These are phyloP conservation scores for Neurospora sp. DNA, from an alignment of 495 filamentous ascomycete genomes.

Conservation along the genomic window DNA sequence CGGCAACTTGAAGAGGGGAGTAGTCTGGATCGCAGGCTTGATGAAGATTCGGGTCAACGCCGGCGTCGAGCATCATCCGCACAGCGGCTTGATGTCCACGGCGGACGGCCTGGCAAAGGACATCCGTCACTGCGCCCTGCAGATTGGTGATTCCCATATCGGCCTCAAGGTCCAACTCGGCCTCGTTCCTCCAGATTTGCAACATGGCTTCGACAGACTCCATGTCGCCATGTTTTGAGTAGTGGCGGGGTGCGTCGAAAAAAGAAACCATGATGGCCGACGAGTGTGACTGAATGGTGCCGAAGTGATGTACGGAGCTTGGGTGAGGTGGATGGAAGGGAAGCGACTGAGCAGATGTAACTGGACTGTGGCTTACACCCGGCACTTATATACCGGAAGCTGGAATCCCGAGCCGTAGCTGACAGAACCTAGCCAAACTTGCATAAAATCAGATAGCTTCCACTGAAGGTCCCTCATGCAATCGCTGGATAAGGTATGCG, in stretches of 20 bases:
- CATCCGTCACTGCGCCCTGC: neutral
- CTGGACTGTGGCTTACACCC: neutral
- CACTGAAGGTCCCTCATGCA: neutral
- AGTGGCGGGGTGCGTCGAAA: neutral
- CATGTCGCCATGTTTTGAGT: neutral
- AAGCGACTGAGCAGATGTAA: neutral
- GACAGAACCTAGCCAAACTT: neutral
- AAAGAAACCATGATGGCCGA: neutral
- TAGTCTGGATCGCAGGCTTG: neutral
- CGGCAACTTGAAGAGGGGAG: neutral
- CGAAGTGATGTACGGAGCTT: neutral
- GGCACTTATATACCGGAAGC: neutral
- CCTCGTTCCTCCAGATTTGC: neutral
- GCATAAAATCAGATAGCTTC: neutral
- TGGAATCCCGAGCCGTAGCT: neutral
- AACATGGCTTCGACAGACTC: neutral
- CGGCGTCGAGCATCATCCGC: neutral
- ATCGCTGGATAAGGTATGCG: neutral
- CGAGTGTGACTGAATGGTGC: neutral
- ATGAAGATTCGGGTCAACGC: neutral
- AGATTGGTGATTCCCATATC: neutral
- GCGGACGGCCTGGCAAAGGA: neutral
- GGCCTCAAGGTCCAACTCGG: neutral
- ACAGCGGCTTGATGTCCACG: neutral
- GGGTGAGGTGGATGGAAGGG: neutral